Conservation (phyloP, 768 basidiomycete genomes). For the Asterophora lycoperdoides region DNA sequence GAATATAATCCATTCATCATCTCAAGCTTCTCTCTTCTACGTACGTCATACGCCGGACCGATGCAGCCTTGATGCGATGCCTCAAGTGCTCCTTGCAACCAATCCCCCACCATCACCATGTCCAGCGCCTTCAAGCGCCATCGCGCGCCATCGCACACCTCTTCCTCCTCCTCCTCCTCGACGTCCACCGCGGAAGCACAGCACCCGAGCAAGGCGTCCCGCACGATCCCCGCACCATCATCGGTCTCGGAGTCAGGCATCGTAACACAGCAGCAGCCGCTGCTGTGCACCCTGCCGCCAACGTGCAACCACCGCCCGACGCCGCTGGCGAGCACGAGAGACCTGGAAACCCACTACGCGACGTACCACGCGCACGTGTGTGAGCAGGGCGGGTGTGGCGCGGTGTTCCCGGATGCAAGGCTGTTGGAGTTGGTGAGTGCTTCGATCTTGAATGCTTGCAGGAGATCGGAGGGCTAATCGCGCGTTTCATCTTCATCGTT, state of each 20-base stretch:
- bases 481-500: constrained; percentile 1
- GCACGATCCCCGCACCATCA: constrained; percentile 19
- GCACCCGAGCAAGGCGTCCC: constrained; percentile 25
- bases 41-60: not conserved
- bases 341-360: constrained; percentile 80
- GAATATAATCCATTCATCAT: no score
- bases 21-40: no score
- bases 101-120: constrained; percentile 13
- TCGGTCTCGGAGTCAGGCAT: constrained; percentile 21
- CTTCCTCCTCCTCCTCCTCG: constrained; percentile 31
- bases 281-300: constrained; percentile 76
- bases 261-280: no score
- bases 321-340: constrained; percentile 56
- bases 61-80: not conserved
- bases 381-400: constrained; percentile 60
- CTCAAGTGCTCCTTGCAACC: not conserved
- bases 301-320: constrained; percentile 73
- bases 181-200: constrained; percentile 28
- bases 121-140: constrained; percentile 31
- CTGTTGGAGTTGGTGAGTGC: constrained; percentile 73
- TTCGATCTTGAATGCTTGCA: not conserved
- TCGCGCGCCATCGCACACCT: constrained; percentile 33
- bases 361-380: constrained; percentile 84
- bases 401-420: constrained; percentile 82
- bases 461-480: not conserved